phyloP scores from a whole-genome alignment of 306 rosid genomes.

The Quercus berberidifolia region DNA sequence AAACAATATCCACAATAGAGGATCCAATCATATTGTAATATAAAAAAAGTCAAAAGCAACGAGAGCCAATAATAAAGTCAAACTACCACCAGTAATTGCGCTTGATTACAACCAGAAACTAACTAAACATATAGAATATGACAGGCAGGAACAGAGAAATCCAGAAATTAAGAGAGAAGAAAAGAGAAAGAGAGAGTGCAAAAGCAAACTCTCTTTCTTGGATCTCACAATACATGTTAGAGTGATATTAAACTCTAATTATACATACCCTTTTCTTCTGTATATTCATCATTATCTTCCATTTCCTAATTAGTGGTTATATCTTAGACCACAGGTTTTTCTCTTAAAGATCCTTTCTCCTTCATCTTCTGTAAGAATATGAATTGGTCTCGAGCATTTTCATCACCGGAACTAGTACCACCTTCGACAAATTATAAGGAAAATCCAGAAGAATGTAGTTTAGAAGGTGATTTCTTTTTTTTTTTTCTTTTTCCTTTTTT shows the following conservation, averaged over 20 bases:
- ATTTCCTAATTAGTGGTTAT: neutral
- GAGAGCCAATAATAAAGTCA: conserved; percentile 54
- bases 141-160: conserved; percentile 17
- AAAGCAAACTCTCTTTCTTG: conserved; percentile 53
- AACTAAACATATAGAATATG: conserved; percentile 32
- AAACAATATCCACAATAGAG: neutral
- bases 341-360: conserved; percentile 1
- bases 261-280: conserved; percentile 1
- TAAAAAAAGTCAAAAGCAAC: conserved; percentile 1
- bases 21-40: neutral
- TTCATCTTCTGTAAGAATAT: conserved; percentile 20
- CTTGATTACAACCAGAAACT: conserved; percentile 35
- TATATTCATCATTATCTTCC: conserved; percentile 16
- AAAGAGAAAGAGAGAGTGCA: conserved; percentile 33
- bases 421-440: conserved; percentile 31
- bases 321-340: conserved; percentile 7
- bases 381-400: conserved; percentile 45
- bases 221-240: conserved; percentile 25
- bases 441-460: conserved; percentile 33
- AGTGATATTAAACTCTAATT: conserved; percentile 1
- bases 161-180: conserved; percentile 13
- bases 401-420: conserved; percentile 49
- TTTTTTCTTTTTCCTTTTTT: neutral
- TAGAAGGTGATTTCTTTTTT: conserved; percentile 51
- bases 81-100: conserved; percentile 59